phyloP scores from a whole-genome alignment of 2,329 filamentous ascomycete species.

The Ophiostoma triangulosporum region DNA sequence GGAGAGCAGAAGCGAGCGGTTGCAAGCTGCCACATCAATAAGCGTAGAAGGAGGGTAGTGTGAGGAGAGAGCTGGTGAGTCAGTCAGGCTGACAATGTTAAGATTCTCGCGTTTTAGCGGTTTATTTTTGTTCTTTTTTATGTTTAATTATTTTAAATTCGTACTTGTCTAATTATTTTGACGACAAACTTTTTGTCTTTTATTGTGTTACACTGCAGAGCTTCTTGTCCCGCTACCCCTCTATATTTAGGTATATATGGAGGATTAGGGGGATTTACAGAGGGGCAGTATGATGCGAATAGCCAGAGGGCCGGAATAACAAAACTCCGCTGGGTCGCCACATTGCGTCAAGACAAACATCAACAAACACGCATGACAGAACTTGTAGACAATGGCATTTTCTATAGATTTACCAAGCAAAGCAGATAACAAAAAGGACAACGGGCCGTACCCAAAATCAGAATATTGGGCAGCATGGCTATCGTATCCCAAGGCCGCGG shows the following conservation, averaged over 20 bases:
- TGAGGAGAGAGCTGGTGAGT: neutral
- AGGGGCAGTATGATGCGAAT: no score
- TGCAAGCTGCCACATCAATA: constrained; percentile 12
- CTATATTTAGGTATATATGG: neutral
- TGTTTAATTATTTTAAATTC: neutral
- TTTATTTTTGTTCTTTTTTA: neutral
- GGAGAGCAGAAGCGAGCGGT: constrained; percentile 1
- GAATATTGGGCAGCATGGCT: neutral
- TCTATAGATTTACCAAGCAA: constrained; percentile 1
- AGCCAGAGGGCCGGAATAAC: no score
- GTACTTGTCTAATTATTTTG: neutral
- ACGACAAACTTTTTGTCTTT: neutral
- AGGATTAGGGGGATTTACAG: no score
- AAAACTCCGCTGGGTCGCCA: constrained; percentile 2
- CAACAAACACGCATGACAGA: neutral
- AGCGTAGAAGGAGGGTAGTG: neutral
- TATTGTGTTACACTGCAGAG: neutral
- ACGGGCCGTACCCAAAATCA: neutral
- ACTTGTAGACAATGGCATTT: neutral
- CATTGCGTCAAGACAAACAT: neutral
- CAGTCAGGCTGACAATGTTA: neutral
- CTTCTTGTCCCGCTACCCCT: neutral
- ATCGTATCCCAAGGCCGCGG: constrained; percentile 1
- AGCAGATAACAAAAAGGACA: neutral
- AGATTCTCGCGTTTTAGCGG: neutral